A percentile compares a stretch with the other conserved stretches of the same genome.
These are phyloP conservation scores for Spathaspora passalidarum DNA, from an alignment of 805 yeast species.

Conservation along the genomic window DNA sequence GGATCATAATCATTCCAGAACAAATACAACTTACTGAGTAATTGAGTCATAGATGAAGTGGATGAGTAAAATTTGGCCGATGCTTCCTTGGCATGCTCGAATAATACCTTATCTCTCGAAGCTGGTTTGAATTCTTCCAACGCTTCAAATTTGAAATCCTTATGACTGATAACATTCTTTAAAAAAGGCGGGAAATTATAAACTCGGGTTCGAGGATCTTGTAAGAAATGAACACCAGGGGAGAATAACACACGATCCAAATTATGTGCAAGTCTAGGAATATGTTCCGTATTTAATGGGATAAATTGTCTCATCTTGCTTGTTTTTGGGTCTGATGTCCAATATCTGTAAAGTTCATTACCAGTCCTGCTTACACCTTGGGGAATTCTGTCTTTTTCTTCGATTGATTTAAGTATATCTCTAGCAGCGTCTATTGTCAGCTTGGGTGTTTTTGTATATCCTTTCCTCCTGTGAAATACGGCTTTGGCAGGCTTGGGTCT, in stretches of 20 bases:
- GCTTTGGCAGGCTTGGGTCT: too few relatives aligned
- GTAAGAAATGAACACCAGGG: constrained; percentile 76
- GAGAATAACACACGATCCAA: constrained; percentile 72
- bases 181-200: constrained; percentile 66
- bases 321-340: neutral
- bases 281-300: constrained; percentile 11
- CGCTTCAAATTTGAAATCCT: constrained; percentile 62
- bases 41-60: constrained; percentile 83
- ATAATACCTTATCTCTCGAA: constrained; percentile 56
- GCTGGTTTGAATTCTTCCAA: constrained; percentile 62
- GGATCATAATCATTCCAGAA: constrained; percentile 48
- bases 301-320: neutral
- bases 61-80: constrained; percentile 61
- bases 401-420: neutral
- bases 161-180: constrained; percentile 55
- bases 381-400: neutral
- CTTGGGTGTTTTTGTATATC: neutral
- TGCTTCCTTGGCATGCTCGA: constrained; percentile 41
- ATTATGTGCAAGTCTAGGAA: constrained; percentile 63
- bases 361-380: neutral
- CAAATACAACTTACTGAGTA: constrained; percentile 71
- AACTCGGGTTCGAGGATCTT: constrained; percentile 74
- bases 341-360: neutral
- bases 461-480: too few relatives aligned
- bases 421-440: too few relatives aligned